Evolutionary conservation across 2,329 filamentous ascomycete species (phyloP), one percentile per base, ranked within the genome.

Genomic region (Lachnellula willkommii): DNA sequence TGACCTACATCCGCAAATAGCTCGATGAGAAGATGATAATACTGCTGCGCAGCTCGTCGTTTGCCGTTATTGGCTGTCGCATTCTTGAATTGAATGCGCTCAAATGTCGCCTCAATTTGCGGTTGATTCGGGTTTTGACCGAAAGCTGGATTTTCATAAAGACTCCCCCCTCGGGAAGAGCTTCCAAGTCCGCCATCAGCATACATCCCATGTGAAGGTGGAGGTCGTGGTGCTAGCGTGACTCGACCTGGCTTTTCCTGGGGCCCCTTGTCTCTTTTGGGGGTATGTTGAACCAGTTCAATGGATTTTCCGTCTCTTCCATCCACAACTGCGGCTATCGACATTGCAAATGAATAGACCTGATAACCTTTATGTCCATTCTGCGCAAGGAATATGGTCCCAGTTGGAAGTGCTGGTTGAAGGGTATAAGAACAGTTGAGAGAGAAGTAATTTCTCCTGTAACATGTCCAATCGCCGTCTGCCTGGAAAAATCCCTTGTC

Each of bases 31-130:
- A 90, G 74, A 63, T 87, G 84, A 66, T 88, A 89, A 66, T 85
- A 89, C 62, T 89, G 86, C 63, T 90, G 86, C 46, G 86, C 84
- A 2, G 86, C 85, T 48, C 86, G 77, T 61, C 87, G 77, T 68
- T 89, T 89, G 50, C 86, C 86, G 60, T 90, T 90, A 70, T 89
- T 90, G 26, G 85, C 85, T 0, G 86, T 89, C 1, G 87, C 86
- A 54, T 83, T 85, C 63, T 89, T 87, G 74, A 90, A 90, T 63
- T 90, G 86, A 39, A 89, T 87, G 2, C 87, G 81, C 66, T 89
- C 86, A 66, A 89, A 90, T 0, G 67, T 70, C n/a, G 65, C 64
- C 58, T 71, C 68, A 1, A 58, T 64, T 3, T 63, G 53, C 2
- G 67, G 67, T 42, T 65, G 63, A 40, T 60, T 66, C 17, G 66